Conservation (phyloP, 176 grass and related monocot genomes). For the Panicum miliaceum region DNA sequence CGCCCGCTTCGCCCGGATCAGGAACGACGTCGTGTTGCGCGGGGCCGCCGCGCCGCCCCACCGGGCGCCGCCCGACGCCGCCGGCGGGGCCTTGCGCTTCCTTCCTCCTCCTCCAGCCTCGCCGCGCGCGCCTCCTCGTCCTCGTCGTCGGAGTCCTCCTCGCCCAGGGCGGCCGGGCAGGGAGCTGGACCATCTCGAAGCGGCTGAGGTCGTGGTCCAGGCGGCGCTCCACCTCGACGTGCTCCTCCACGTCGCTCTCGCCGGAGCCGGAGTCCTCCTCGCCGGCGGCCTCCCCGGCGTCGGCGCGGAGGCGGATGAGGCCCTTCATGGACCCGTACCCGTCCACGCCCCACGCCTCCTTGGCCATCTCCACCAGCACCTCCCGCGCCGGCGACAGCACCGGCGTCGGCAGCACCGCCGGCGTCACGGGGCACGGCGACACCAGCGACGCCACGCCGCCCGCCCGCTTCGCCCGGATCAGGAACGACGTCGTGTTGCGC, state of each 20-base stretch:
- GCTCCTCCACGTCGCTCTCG: constrained; percentile 97
- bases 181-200: constrained; percentile 95
- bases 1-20: constrained; percentile 82
- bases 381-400: constrained; percentile 81
- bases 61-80: constrained; percentile 30
- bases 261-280: constrained; percentile 68
- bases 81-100: constrained; percentile 26
- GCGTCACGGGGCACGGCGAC: constrained; percentile 92
- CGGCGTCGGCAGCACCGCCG: constrained; percentile 85
- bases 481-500: constrained; percentile 91
- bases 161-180: constrained; percentile 7
- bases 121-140: constrained; percentile 53
- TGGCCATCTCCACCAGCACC: constrained; percentile 96
- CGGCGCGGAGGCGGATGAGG: constrained; percentile 80
- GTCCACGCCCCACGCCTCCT: constrained; percentile 97
- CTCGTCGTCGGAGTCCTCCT: constrained; percentile 54
- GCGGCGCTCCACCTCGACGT: constrained; percentile 90
- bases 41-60: constrained; percentile 77
- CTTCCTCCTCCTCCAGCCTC: constrained; percentile 76
- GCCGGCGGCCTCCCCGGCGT: constrained; percentile 44
- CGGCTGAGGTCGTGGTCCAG: constrained; percentile 98
- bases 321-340: constrained; percentile 99
- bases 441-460: constrained; percentile 78
- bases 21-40: constrained; percentile 86
- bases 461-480: constrained; percentile 87